Evolutionary conservation across 176 grass and related monocot species (phyloP), one percentile per base, ranked within the genome.

Genomic region (Oryza meyeriana): DNA sequence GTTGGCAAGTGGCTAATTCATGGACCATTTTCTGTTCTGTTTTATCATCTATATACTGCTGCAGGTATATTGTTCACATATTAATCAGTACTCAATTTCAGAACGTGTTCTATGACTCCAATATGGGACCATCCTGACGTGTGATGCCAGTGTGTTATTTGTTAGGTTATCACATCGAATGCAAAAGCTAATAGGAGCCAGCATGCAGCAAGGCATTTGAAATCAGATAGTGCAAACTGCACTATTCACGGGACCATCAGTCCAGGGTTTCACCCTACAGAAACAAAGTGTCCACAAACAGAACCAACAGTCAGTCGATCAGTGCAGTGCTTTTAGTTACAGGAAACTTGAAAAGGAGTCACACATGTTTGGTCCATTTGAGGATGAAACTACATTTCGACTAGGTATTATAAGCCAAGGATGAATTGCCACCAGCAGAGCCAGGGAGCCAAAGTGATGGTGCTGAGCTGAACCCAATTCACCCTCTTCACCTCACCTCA

Each of bases 391-490:
- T 67, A 79, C 64, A 87, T 77, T 65, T 84, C 68, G 71, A 59
- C 80, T 61, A 64, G 69, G 76, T 80, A 55, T 79, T 75, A 85
- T 78, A 96, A 99, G 97, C 97, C 97, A 99, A 99, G 93, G 97
- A 99, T 99, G 93, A 96, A 81, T 99, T 96, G 97, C 97, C 97
- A 79, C 84, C 59, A 57, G 81, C 79, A 58, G n/a, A n/a, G n/a
- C n/a, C n/a, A n/a, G 44, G n/a, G 45, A 39, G 65, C 88, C 88
- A 78, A 25, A 69, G 55, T 30, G 58, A 66, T 55, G 83, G 39
- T 27, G 30, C 29, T 57, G 48, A 27, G 30, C 29, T 57, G 62
- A 27, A 26, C 31, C 65, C 86, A 48, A 39, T 74, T 69, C 76
- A 40, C 36, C 82, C 52, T 85, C 48, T 81, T 79, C 71, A 89